phyloP scores from a whole-genome alignment of 768 basidiomycete species.

The Neoboletus subvelutipes region DNA sequence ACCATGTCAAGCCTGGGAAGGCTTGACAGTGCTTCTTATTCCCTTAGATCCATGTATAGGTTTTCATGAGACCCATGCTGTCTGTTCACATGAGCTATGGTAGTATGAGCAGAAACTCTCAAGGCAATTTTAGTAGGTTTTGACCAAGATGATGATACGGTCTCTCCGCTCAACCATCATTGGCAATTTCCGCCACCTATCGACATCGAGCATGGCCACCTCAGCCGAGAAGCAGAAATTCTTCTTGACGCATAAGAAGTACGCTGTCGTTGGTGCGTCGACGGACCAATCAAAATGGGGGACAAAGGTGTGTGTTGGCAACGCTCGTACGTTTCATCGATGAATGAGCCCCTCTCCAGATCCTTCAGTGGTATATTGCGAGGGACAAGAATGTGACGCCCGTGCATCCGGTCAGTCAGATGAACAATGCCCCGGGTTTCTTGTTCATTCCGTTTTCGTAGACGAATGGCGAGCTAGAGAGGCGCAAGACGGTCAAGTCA shows the following conservation, averaged over 20 bases:
- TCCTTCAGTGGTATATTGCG: slow-evolving; percentile 73
- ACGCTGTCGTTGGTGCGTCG: slow-evolving; percentile 82
- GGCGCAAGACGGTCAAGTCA: slow-evolving; percentile 52
- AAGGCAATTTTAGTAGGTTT: not conserved
- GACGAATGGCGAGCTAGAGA: slow-evolving; percentile 73
- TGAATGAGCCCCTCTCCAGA: slow-evolving; percentile 37
- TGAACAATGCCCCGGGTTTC: not conserved
- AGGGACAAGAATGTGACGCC: slow-evolving; percentile 63
- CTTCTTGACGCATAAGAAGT: slow-evolving; percentile 64
- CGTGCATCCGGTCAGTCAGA: slow-evolving; percentile 62
- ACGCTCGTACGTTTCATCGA: not conserved
- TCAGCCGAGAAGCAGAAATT: slow-evolving; percentile 44
- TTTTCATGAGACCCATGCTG: not conserved
- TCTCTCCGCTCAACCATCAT: slow-evolving; percentile 1
- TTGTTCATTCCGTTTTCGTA: slow-evolving; percentile 28
- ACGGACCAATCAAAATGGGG: slow-evolving; percentile 78
- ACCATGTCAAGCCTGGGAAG: not conserved
- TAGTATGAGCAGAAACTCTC: not conserved
- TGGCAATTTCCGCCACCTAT: slow-evolving; percentile 6
- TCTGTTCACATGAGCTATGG: not conserved
- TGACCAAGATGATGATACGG: slow-evolving; percentile 2
- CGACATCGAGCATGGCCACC: slow-evolving; percentile 23
- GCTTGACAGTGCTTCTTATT: not conserved
- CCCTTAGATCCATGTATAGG: not conserved
- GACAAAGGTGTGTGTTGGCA: slow-evolving; percentile 52